Conservation (phyloP, 352 stramenopile genomes). For the Phytopythium litorale region DNA sequence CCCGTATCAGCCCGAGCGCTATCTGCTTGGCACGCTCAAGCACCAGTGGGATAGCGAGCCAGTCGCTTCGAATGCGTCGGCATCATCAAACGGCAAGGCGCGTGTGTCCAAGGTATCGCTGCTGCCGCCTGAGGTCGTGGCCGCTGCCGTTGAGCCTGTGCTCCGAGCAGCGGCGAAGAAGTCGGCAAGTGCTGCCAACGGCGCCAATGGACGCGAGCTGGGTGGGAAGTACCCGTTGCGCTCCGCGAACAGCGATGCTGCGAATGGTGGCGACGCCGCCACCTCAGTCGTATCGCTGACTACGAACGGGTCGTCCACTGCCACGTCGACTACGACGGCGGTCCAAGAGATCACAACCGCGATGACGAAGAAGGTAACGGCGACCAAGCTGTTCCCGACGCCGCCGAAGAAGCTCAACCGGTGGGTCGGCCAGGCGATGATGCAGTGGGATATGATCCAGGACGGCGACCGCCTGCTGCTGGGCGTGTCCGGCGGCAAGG, state of each 20-base stretch:
- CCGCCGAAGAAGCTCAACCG: conserved; percentile 80
- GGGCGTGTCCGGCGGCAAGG: conserved; percentile 96
- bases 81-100: not conserved
- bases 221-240: conserved; percentile 55
- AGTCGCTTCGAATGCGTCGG: not conserved
- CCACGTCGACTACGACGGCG: conserved; percentile 12
- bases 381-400: conserved; percentile 49
- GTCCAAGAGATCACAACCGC: conserved; percentile 36
- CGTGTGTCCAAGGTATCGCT: conserved; percentile 5
- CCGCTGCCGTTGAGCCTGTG: not conserved
- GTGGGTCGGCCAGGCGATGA: conserved; percentile 84
- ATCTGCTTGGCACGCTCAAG: conserved; percentile 33
- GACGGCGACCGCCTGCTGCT: conserved; percentile 94
- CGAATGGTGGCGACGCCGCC: not conserved
- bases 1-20: conserved; percentile 48
- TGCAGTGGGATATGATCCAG: conserved; percentile 96
- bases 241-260: conserved; percentile 15
- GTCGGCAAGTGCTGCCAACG: conserved; percentile 4
- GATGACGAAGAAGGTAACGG: conserved; percentile 45
- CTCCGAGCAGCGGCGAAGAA: conserved; percentile 10
- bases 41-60: conserved; percentile 38
- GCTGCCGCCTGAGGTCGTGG: conserved; percentile 8
- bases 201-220: conserved; percentile 23
- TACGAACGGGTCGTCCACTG: conserved; percentile 2
- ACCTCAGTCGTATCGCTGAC: not conserved